Base-by-base conservation (phyloP, 176 grass and related monocot genomes). In the Zea luxurians region DNA sequence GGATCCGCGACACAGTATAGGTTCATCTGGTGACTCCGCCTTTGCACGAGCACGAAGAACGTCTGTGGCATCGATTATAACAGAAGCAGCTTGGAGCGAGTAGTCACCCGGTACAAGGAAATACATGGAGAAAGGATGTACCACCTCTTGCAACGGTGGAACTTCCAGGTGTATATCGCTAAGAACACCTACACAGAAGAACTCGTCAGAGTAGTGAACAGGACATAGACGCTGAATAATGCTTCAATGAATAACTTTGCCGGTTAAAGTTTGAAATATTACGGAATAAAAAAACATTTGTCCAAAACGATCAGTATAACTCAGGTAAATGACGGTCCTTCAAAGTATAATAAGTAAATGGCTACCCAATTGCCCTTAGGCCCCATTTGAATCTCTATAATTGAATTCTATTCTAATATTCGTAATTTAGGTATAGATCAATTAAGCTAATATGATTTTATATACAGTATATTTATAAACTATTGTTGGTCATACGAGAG, bases 91-190 rank as follows among this genome's bases (percentile, higher is more conserved):
- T 44, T 83, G 92, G 49, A 99, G 84, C 8, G 92, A 86, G 57
- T 99, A 99, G 62, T 99, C 96, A 70, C 96, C 96, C 0, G 96
- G 96, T 20, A 99, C 92, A 13, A 95, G 96, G 85, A 99, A 99
- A 82, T 95, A 94, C 71, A 95, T 71, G 0, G 88, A 94, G 80
- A 99, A 99, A 77, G 96, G 73, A 85, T 99, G 96, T 20, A 76
- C 44, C 13, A 86, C 71, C 78, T 99, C 96, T 76, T 99, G 74
- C 10, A 93, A 89, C n/a, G 96, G 81, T 62, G 88, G 92, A 83
- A 90, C 90, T 85, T 93, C 90, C 81, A 99, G 58, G 80, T 81
- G 78, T 78, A 99, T 91, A 76, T 95, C 88, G 66, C 74, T 89
- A 44, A 99, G 83, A 59, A 89, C 86, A 73, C 96, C 96, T 99